Evolutionary conservation across 78 protist genomes (phyloP).

Genomic region (Dictyostelium capitatum): DNA sequence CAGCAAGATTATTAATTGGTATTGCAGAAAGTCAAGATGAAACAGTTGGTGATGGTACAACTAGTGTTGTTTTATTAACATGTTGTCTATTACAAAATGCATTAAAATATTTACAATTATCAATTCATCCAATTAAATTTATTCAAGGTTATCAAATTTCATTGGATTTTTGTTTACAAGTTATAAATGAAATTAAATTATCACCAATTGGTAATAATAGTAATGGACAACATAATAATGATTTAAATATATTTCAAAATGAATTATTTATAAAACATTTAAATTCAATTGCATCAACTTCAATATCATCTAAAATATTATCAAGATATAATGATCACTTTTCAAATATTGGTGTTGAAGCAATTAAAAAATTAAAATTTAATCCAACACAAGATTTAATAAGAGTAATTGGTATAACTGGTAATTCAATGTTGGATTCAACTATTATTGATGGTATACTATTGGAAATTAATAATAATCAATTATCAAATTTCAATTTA

Average conservation of each 20-base stretch:
- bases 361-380: slow-evolving; percentile 15
- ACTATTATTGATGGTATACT: slow-evolving; percentile 46
- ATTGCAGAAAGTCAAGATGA: slow-evolving; percentile 51
- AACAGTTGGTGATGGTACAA: slow-evolving; percentile 78
- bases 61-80: slow-evolving; percentile 53
- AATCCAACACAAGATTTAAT: slow-evolving; percentile 35
- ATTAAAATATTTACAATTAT: slow-evolving; percentile 10
- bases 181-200: slow-evolving; percentile 30
- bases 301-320: slow-evolving; percentile 70
- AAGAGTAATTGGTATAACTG: slow-evolving; percentile 25
- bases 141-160: slow-evolving; percentile 46
- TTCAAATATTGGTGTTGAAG: slow-evolving; percentile 38
- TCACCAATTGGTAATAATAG: background rate
- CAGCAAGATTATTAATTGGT: slow-evolving; percentile 32
- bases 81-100: slow-evolving; percentile 33
- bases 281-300: slow-evolving; percentile 58
- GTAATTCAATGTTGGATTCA: slow-evolving; percentile 64
- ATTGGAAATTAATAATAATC: slow-evolving; percentile 15
- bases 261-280: slow-evolving; percentile 10
- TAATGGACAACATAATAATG: too few species aligned
- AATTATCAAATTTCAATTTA: background rate
- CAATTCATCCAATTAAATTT: slow-evolving; percentile 44
- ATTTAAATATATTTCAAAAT: background rate
- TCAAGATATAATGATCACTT: slow-evolving; percentile 31
- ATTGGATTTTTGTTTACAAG: slow-evolving; percentile 24